Base-by-base conservation (phyloP, 1,284 basidiomycete genomes). In the Fomitopsis pinicola region DNA sequence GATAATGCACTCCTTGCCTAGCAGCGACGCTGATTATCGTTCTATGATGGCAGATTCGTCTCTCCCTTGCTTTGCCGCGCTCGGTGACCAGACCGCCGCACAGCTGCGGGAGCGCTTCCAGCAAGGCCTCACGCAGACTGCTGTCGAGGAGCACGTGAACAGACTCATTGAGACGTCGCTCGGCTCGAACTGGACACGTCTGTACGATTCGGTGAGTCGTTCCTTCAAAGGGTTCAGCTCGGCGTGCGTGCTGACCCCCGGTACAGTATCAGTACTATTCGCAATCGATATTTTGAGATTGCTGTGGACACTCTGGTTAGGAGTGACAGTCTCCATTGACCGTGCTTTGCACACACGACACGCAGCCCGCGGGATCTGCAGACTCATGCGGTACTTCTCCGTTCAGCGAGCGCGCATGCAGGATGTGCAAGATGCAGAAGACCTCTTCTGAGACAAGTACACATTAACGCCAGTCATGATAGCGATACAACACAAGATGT, bases 91-190 rank as follows among this genome's bases (percentile, higher is more conserved):
- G 71, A 98, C 97, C 12, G 90, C 94, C 5, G 82, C 80, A 64
- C 88, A 89, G 72, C 82, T 99, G 58, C 86, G 95, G 58, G 97
- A 99, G 59, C 87, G 97, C 7, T 98, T 99, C 80, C 94, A 97
- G 68, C 89, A 97, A 33, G 88, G 88, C 9, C 79, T 98, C 54
- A 96, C 95, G 0, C 91, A 95, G 64, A 82, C 89, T 0, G 84
- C 96, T 48, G 89, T 96, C 50, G 93, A 91, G 62, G 94, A 96
- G 56, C 89, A 97, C 71, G 85, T 97, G 46, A 94, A 97, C 65
- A 81, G 88, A 48, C 79, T 98, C 54, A 91, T 98, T 64, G 88
- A 97, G 63, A 89, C 83, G 58, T 95, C 93, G 1, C 77, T 95
- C 42, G 94, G 92, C n/a, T 95, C 92, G 42, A 89, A 92, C 66